Percentiles rank a stretch among this genome's conserved stretches.
phyloP scores from a whole-genome alignment of 345 rosid genomes.

The Lepidium aucheri region DNA sequence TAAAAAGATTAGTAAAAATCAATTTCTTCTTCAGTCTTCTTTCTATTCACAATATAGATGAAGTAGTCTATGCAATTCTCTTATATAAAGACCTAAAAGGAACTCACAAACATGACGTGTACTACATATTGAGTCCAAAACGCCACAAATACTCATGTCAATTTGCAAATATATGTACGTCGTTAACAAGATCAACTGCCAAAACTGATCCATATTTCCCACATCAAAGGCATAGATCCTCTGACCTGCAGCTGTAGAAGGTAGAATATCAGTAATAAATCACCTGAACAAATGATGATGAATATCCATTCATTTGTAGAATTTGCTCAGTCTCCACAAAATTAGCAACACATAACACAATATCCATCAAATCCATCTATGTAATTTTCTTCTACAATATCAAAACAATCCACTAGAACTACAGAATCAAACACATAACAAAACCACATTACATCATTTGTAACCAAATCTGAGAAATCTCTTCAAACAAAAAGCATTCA shows the following conservation, averaged over 20 bases:
- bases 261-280: slow-evolving; percentile 11
- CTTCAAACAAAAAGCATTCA: background rate
- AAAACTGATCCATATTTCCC: slow-evolving; percentile 88
- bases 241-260: slow-evolving; percentile 46
- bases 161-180: slow-evolving; percentile 36
- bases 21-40: too few species aligned
- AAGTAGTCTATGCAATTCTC: slow-evolving; percentile 1
- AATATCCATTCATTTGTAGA: slow-evolving; percentile 77
- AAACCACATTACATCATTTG: slow-evolving; percentile 29
- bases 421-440: background rate
- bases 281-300: slow-evolving; percentile 57
- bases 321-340: slow-evolving; percentile 97
- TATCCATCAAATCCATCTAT: slow-evolving; percentile 15
- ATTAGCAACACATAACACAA: slow-evolving; percentile 87
- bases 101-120: background rate
- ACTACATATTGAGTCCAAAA: slow-evolving; percentile 13
- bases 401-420: too few species aligned
- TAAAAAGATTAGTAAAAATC: too few species aligned
- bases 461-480: background rate
- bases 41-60: too few species aligned
- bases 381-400: background rate
- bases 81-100: background rate
- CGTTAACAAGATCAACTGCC: slow-evolving; percentile 85
- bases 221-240: slow-evolving; percentile 87
- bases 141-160: background rate